A percentile compares a stretch with the other conserved stretches of the same genome.
Conservation (phyloP, 371 early-diverging fungal species). For the Syncephalastrum sp. region DNA sequence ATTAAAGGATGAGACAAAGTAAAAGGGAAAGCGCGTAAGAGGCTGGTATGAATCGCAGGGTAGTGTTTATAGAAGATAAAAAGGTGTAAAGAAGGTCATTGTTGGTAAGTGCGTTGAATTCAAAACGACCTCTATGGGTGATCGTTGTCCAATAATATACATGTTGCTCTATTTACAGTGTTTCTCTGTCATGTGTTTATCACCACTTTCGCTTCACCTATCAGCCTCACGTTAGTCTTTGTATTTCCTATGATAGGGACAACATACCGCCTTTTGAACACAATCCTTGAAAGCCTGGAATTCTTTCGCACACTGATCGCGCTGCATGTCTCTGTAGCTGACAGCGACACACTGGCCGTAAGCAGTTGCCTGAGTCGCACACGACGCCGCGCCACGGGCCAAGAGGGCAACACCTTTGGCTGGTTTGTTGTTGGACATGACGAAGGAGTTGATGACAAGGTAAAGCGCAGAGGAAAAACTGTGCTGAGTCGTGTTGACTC, state of each 20-base stretch:
- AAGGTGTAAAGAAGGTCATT: no score
- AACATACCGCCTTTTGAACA: constrained; percentile 54
- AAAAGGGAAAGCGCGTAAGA: no score
- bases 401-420: constrained; percentile 31
- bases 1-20: no score
- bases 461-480: no score
- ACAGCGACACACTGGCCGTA: constrained; percentile 60
- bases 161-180: constrained; percentile 1
- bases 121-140: no score
- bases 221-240: not conserved
- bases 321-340: constrained; percentile 53
- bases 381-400: constrained; percentile 44
- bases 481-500: no score
- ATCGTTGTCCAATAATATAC: not conserved
- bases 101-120: no score
- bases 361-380: constrained; percentile 44
- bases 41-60: no score
- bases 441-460: no score
- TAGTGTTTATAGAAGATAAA: no score
- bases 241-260: not conserved
- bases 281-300: constrained; percentile 60
- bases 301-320: constrained; percentile 58
- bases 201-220: constrained; percentile 10
- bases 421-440: no score
- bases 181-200: not conserved